These are phyloP conservation scores for Fusarium decemcellulare DNA, from an alignment of 2,329 filamentous ascomycete genomes.

Conservation along the genomic window DNA sequence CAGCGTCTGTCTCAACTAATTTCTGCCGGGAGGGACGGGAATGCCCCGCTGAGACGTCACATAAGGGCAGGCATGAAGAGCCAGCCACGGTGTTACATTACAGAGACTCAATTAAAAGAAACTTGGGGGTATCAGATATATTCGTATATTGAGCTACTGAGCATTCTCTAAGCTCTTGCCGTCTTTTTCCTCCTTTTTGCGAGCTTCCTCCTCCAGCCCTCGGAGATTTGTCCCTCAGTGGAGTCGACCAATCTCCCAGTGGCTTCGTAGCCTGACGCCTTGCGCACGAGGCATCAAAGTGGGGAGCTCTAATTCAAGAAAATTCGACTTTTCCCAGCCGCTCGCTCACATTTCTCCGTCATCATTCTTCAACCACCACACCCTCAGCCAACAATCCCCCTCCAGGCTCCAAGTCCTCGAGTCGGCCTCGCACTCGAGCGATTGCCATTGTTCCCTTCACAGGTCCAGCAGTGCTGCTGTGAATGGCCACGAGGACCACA, in stretches of 20 bases:
- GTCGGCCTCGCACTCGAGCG: slow-evolving; percentile 36
- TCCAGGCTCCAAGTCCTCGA: slow-evolving; percentile 27
- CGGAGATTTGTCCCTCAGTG: neutral
- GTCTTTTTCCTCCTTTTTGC: neutral
- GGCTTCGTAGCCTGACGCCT: slow-evolving; percentile 39
- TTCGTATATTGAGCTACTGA: no score
- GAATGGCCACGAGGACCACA: slow-evolving; percentile 46
- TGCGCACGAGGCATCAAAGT: slow-evolving; percentile 51
- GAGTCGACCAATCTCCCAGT: neutral
- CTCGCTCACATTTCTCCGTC: slow-evolving; percentile 26
- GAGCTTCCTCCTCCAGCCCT: neutral
- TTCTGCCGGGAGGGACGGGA: neutral
- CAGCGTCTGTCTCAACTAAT: neutral
- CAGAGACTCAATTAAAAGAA: neutral
- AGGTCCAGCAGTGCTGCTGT: slow-evolving; percentile 41
- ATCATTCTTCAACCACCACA: slow-evolving; percentile 31
- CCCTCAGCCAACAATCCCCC: slow-evolving; percentile 9
- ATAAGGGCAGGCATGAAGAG: neutral
- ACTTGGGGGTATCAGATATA: neutral
- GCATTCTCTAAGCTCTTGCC: neutral
- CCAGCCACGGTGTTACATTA: no score
- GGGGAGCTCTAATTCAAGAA: slow-evolving; percentile 46
- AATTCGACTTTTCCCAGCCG: slow-evolving; percentile 35
- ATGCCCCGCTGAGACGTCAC: neutral
- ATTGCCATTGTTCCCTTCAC: slow-evolving; percentile 34